Percentiles rank a stretch among this genome's conserved stretches.
phyloP scores from a whole-genome alignment of 345 rosid species.

The Boechera retrofracta region DNA sequence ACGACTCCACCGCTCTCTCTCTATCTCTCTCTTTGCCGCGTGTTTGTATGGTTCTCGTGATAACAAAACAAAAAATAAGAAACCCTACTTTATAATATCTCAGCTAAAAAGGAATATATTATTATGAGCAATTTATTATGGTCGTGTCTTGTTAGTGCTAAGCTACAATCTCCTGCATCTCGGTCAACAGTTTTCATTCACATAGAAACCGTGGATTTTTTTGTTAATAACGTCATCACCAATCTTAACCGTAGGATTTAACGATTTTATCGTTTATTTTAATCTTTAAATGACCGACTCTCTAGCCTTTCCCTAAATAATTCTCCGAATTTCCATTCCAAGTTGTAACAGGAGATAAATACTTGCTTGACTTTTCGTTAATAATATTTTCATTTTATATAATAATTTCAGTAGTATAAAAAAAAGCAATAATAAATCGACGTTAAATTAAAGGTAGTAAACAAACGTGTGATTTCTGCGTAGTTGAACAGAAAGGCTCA shows the following conservation, averaged over 20 bases:
- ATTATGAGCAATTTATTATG: slow-evolving; percentile 3
- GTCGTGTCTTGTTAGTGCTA: slow-evolving; percentile 22
- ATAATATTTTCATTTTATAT: no score
- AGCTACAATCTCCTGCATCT: slow-evolving; percentile 5
- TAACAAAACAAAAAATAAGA: not conserved
- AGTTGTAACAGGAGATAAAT: slow-evolving; percentile 1
- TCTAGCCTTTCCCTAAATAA: not conserved
- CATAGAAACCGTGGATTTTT: not conserved
- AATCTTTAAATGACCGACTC: slow-evolving; percentile 1
- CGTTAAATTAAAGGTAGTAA: not conserved
- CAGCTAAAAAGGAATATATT: slow-evolving; percentile 12
- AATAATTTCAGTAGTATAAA: not conserved
- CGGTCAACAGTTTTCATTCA: not conserved
- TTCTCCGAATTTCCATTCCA: not conserved
- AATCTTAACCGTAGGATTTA: slow-evolving; percentile 5
- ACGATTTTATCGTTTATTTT: not conserved
- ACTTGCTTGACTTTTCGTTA: slow-evolving; percentile 27
- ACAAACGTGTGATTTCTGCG: slow-evolving; percentile 6
- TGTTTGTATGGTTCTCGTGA: slow-evolving; percentile 42
- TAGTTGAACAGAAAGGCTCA: not conserved
- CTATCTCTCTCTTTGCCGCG: slow-evolving; percentile 36
- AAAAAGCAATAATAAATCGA: not conserved
- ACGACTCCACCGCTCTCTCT: slow-evolving; percentile 38
- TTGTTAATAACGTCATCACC: not conserved
- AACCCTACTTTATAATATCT: slow-evolving; percentile 34